phyloP scores from a whole-genome alignment of 805 yeast species.

The Metschnikowia bowlesiae region DNA sequence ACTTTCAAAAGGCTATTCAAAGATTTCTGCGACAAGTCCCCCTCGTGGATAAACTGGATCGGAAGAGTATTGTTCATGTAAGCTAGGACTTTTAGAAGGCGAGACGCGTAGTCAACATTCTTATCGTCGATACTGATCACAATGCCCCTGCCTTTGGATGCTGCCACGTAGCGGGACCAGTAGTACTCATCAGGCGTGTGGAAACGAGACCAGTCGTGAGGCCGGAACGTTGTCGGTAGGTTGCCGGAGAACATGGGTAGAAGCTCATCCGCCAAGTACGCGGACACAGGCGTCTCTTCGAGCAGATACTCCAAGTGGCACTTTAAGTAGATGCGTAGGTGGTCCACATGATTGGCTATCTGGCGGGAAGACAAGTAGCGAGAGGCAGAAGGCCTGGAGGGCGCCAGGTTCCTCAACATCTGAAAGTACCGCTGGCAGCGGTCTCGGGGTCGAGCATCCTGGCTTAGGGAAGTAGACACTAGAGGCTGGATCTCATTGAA shows the following conservation, averaged over 20 bases:
- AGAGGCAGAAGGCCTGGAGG: slow-evolving; percentile 10
- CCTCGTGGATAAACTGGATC: slow-evolving; percentile 14
- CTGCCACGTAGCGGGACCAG: slow-evolving; percentile 8
- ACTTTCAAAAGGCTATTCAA: slow-evolving; percentile 3
- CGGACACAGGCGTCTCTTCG: slow-evolving; percentile 6
- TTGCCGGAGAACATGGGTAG: slow-evolving; percentile 15
- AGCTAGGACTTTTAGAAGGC: slow-evolving; percentile 10
- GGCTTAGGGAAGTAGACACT: slow-evolving; percentile 2
- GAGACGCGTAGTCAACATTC: slow-evolving; percentile 11
- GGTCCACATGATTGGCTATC: slow-evolving; percentile 14
- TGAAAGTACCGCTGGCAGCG: slow-evolving; percentile 12
- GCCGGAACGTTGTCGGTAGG: slow-evolving; percentile 5
- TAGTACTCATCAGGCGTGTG: slow-evolving; percentile 1
- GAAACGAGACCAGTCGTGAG: slow-evolving; percentile 7
- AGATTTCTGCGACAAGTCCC: slow-evolving; percentile 9
- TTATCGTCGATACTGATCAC: slow-evolving; percentile 13
- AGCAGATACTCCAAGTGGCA: slow-evolving; percentile 10
- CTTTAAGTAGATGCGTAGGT: slow-evolving; percentile 11
- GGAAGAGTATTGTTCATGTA: slow-evolving; percentile 12
- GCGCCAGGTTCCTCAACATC: slow-evolving; percentile 4
- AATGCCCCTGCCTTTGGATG: slow-evolving; percentile 13
- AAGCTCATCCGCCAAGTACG: slow-evolving; percentile 10
- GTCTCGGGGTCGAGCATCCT: slow-evolving; percentile 5
- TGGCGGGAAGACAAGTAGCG: slow-evolving; percentile 8
- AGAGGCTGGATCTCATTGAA: slow-evolving; percentile 7